phyloP scores from a whole-genome alignment of 2,329 filamentous ascomycete genomes.

The Exophiala oligosperma region DNA sequence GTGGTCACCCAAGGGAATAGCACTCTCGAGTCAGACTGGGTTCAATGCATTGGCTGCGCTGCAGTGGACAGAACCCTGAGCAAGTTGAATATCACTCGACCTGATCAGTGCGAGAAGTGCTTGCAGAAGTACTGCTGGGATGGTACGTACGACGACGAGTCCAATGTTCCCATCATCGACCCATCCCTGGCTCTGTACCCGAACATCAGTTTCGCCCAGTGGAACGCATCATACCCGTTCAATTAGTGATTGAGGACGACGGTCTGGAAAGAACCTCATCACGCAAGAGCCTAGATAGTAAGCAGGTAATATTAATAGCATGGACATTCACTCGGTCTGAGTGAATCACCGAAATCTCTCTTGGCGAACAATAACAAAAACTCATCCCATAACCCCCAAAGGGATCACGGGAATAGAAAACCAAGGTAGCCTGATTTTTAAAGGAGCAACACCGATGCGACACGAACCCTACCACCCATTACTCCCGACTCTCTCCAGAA shows the following conservation, averaged over 20 bases:
- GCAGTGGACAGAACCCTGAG: conserved; percentile 28
- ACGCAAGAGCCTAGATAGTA: neutral
- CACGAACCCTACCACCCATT: too few relatives aligned
- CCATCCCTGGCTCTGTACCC: conserved; percentile 4
- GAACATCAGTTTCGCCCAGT: conserved; percentile 8
- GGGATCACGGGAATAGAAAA: too few relatives aligned
- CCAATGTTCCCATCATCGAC: conserved; percentile 3
- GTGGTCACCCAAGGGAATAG: conserved; percentile 28
- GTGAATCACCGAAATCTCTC: neutral
- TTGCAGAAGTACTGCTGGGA: conserved; percentile 30
- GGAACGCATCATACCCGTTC: conserved; percentile 7
- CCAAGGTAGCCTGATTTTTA: too few relatives aligned
- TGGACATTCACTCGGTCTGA: neutral
- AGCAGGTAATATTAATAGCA: neutral
- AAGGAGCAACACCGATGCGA: too few relatives aligned
- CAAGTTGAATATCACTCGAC: conserved; percentile 22
- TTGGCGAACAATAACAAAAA: neutral
- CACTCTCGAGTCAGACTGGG: conserved; percentile 25
- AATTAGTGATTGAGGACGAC: neutral
- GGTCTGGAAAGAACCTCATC: neutral
- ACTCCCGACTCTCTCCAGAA: too few relatives aligned
- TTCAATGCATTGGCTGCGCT: conserved; percentile 28
- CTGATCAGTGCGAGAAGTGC: conserved; percentile 26
- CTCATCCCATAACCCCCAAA: neutral
- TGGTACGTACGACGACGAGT: conserved; percentile 15